Evolutionary conservation across 139 green algal species (phyloP), one percentile per base, ranked within the genome.

Genomic region (Closterium sp.): DNA sequence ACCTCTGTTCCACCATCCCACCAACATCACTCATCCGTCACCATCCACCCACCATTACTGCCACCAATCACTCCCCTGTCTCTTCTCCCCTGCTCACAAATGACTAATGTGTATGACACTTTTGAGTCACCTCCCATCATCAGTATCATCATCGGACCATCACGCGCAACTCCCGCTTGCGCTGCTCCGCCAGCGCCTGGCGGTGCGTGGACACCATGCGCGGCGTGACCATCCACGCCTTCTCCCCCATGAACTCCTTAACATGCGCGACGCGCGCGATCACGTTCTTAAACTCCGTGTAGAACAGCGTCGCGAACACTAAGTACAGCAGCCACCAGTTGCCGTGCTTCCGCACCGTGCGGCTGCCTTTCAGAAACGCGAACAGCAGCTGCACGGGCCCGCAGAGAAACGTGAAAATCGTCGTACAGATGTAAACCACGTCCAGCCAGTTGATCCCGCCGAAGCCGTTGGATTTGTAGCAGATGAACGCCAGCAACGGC

Each of bases 211-310:
- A 87, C 28, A 87, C 85, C 28, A 32, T 30, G 2, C 85, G 21
- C 85, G 85, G 85, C n/a, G 85, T 87, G 9, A 87, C 87, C 31
- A 89, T 62, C 87, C 87, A 89, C 30, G 87, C 31, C 30, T 89
- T 89, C 87, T 89, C 87, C 87, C 32, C 31, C 87, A 89, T 89
- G 17, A 89, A 24, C 87, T 89, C 87, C 30, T 89, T 89, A 4
- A 89, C 22, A 30, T 89, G 87, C 87, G 87, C 87, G 2, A 89
- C 87, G 17, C 87, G 87, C 87, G 87, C 87, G 7, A 89, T 89
- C 31, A 89, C 29, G 28, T 89, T 89, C 87, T 89, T 89, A 31
- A 89, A 89, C 87, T 89, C 87, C 28, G 87, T 42, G 24, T 89
- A 89, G 22, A 89, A 89, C 32, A 42, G 13, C 29, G 31, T 79